A percentile compares a stretch with the other conserved stretches of the same genome.
phyloP scores from a whole-genome alignment of 2,329 filamentous ascomycete species.

The Didymella arachidicola region DNA sequence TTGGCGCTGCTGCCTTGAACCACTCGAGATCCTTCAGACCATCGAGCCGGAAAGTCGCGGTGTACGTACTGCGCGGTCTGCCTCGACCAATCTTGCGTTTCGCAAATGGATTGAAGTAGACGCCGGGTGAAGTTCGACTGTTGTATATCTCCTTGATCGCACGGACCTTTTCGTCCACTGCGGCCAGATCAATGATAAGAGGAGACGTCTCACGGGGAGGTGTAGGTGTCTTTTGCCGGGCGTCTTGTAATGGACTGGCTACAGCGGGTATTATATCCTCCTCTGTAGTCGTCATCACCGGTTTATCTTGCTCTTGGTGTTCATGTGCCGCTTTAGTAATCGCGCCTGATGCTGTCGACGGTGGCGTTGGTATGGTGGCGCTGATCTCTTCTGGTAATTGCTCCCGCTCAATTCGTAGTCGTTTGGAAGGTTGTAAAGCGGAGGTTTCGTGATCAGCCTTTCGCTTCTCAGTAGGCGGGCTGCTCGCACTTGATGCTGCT shows the following conservation, averaged over 20 bases:
- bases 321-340: neutral
- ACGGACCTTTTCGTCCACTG: slow-evolving; percentile 2
- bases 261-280: neutral
- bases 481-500: neutral
- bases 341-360: neutral
- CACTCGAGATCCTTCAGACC: slow-evolving; percentile 48
- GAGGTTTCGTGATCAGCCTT: slow-evolving; percentile 1
- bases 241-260: neutral
- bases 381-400: neutral
- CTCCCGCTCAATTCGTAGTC: slow-evolving; percentile 6
- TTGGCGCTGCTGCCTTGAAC: slow-evolving; percentile 30
- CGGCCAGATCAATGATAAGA: slow-evolving; percentile 1
- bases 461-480: slow-evolving; percentile 6
- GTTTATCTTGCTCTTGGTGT: neutral
- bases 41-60: slow-evolving; percentile 53
- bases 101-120: slow-evolving; percentile 57
- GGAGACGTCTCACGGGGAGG: neutral
- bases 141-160: slow-evolving; percentile 41
- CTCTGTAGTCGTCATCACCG: neutral
- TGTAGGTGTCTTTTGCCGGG: neutral
- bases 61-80: slow-evolving; percentile 53
- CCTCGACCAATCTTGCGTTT: slow-evolving; percentile 49
- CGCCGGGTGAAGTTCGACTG: slow-evolving; percentile 44
- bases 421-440: slow-evolving; percentile 2
- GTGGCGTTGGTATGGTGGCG: neutral